Evolutionary conservation across 1,284 basidiomycete genomes (phyloP).

Genomic region (Naganishia sp.): DNA sequence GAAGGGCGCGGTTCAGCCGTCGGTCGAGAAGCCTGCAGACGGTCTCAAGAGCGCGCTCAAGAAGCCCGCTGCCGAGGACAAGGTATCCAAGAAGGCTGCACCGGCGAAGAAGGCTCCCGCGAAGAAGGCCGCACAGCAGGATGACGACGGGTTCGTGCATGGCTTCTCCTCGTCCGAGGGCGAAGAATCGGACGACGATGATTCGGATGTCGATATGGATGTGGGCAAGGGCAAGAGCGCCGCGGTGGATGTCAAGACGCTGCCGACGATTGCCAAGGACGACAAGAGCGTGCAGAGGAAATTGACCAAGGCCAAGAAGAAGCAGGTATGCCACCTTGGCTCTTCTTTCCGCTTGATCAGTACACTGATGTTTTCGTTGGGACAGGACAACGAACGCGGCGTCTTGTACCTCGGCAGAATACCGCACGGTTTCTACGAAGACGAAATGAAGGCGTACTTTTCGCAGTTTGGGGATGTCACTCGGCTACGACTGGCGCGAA

Average conservation of each 20-base stretch:
- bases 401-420: slow-evolving; percentile 87
- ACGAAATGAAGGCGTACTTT: slow-evolving; percentile 89
- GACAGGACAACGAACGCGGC: slow-evolving; percentile 63
- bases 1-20: slow-evolving; percentile 19
- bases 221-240: slow-evolving; percentile 35
- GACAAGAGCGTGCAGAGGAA: slow-evolving; percentile 75
- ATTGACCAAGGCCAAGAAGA: slow-evolving; percentile 77
- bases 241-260: slow-evolving; percentile 64
- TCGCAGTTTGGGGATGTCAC: slow-evolving; percentile 91
- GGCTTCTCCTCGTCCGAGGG: slow-evolving; percentile 64
- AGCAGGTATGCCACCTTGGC: slow-evolving; percentile 61
- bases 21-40: slow-evolving; percentile 30
- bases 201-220: slow-evolving; percentile 58
- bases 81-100: slow-evolving; percentile 29
- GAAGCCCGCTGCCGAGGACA: slow-evolving; percentile 7
- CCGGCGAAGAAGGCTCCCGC: slow-evolving; percentile 36
- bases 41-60: slow-evolving; percentile 30
- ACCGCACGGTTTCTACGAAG: slow-evolving; percentile 96
- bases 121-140: slow-evolving; percentile 43
- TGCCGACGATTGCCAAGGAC: slow-evolving; percentile 83
- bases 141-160: slow-evolving; percentile 59
- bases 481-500: slow-evolving; percentile 84
- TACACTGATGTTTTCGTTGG: slow-evolving; percentile 18
- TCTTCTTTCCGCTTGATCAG: no score
- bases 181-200: slow-evolving; percentile 80